These are phyloP conservation scores for Phlebiopsis gigantea DNA, from an alignment of 768 basidiomycete genomes.

Conservation along the genomic window DNA sequence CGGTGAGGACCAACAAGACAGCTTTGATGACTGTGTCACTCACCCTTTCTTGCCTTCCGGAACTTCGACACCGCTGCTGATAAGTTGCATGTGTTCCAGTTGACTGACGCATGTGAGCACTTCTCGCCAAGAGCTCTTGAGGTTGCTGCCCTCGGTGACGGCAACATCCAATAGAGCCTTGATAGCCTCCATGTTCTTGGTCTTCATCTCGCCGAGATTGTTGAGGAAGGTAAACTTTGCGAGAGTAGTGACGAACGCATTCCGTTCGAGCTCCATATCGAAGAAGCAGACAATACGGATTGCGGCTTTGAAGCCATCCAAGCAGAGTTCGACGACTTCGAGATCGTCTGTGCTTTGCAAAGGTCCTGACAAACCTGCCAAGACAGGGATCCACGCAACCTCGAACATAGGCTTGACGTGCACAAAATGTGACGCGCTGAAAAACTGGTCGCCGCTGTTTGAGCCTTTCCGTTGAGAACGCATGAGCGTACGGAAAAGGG, in stretches of 20 bases:
- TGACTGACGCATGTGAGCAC: slow-evolving; percentile 97
- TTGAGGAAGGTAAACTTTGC: slow-evolving; percentile 97
- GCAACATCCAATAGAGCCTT: slow-evolving; percentile 92
- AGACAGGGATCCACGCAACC: slow-evolving; percentile 97
- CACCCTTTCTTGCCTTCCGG: slow-evolving; percentile 84
- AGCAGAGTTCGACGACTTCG: slow-evolving; percentile 84
- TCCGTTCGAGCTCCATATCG: slow-evolving; percentile 95
- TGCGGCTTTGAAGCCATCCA: slow-evolving; percentile 96
- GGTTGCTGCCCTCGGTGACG: slow-evolving; percentile 92
- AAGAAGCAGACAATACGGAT: slow-evolving; percentile 96
- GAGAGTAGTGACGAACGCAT: slow-evolving; percentile 95
- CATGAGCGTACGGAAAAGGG: slow-evolving; percentile 89
- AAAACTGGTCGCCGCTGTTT: slow-evolving; percentile 81
- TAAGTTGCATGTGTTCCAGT: slow-evolving; percentile 97
- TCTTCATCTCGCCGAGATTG: slow-evolving; percentile 97
- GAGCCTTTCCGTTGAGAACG: slow-evolving; percentile 84
- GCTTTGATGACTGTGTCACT: slow-evolving; percentile 20
- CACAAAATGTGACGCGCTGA: slow-evolving; percentile 92
- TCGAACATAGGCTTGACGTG: slow-evolving; percentile 99
- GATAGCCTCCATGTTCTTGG: slow-evolving; percentile 99
- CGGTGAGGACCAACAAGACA: not conserved
- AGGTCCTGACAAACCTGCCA: slow-evolving; percentile 91
- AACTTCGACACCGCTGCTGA: slow-evolving; percentile 84
- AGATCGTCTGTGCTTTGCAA: slow-evolving; percentile 94
- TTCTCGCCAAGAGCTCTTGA: slow-evolving; percentile 95